Base-by-base conservation (phyloP, 2,329 filamentous ascomycete genomes). In the Exophiala lecanii-corni region DNA sequence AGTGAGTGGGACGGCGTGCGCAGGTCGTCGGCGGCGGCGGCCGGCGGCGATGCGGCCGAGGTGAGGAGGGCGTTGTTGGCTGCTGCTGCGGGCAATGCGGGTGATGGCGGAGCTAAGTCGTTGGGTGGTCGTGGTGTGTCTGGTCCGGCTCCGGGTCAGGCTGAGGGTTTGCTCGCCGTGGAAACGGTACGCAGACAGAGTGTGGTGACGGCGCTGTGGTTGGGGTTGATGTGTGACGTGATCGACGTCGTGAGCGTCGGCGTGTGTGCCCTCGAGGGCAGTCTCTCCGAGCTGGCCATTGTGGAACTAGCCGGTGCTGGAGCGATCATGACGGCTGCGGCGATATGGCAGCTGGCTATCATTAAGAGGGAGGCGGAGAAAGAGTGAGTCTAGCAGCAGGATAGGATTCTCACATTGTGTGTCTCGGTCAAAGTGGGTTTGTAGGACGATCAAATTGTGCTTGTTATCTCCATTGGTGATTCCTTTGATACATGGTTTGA, bases 181-280 rank as follows among this genome's bases (percentile, higher is more conserved):
- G 9, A 15, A 6, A 35, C 33, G 6, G 33, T 35, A 12, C 15
- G 15, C 17, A 9, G 5, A 9, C 7, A 35, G 7, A 35, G 19
- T 18, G 33, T 35, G 12, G n/a, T 18, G 13, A 35, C 43, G 3
- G 43, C 43, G 10, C n/a, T 46, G 1, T 46, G 43, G 43, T 33
- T 46, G 19, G 43, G 43, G 3, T 21, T 41, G 25, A 16, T 33
- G 12, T 41, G 39, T 23, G 43, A 46, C 16, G 23, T 25, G 2
- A 30, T 41, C 18, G 43, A 46, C 33, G 12, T 36, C n/a, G 23
- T 21, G 5, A 46, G 43, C 16, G 43, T 33, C n/a, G 19, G 15
- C 6, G 38, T 21, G 12, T 36, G 38, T 32, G 28, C 20, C 13
- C 12, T 41, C 6, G 37, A 33, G 19, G 37, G 43, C 9, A 32